Percentiles rank a stretch among this genome's conserved stretches.
Evolutionary conservation across 345 rosid genomes (phyloP).

Genomic region (Camelina hispida): DNA sequence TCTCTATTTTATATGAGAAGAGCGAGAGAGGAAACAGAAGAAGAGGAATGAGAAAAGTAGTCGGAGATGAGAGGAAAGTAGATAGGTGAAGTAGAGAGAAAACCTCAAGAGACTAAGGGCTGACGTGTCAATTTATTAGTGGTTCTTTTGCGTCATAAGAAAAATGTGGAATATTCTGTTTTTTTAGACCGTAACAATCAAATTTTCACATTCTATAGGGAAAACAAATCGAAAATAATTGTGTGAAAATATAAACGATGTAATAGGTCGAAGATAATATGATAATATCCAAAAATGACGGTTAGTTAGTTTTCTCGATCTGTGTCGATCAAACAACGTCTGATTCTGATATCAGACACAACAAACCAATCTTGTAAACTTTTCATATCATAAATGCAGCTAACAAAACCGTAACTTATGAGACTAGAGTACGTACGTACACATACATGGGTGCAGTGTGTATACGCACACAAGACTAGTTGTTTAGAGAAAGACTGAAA

Average conservation of each 20-base stretch:
- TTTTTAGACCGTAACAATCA: background rate
- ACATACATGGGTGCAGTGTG: background rate
- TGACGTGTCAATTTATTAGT: conserved; percentile 36
- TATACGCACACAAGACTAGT: conserved; percentile 9
- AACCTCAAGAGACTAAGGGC: conserved; percentile 36
- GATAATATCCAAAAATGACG: conserved; percentile 7
- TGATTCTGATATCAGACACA: conserved; percentile 24
- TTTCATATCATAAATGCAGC: conserved; percentile 22
- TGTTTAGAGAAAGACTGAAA: conserved; percentile 5
- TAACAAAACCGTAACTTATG: background rate
- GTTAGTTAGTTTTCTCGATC: conserved; percentile 15
- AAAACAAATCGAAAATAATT: background rate
- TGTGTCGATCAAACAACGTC: conserved; percentile 12
- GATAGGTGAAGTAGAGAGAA: conserved; percentile 27
- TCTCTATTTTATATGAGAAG: conserved; percentile 1
- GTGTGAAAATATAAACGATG: background rate
- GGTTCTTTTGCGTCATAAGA: conserved; percentile 13
- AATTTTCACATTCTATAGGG: background rate
- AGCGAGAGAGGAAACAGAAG: background rate
- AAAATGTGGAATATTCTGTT: conserved; percentile 19
- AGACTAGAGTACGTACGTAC: background rate
- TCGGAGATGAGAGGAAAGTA: conserved; percentile 29
- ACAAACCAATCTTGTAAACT: conserved; percentile 30
- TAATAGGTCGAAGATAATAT: background rate
- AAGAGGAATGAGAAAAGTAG: background rate